Evolutionary conservation across 2,329 filamentous ascomycete genomes (phyloP).

Genomic region (Neopestalotiopsis clavispora): DNA sequence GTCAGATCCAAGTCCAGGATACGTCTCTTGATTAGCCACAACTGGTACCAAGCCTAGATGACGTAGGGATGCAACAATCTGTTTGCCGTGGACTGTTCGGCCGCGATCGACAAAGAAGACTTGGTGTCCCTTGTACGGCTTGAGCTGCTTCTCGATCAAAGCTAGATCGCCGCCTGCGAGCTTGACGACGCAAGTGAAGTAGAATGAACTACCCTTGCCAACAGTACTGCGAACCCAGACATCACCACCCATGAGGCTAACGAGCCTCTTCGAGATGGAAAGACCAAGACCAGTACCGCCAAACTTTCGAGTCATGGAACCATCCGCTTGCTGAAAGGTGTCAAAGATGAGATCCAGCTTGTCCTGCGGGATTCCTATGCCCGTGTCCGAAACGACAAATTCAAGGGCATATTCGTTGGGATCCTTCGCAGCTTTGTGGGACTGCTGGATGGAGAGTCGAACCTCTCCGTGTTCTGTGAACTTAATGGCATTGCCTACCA

Average conservation of each 20-base stretch:
- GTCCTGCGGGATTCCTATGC: constrained; percentile 93
- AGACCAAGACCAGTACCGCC: constrained; percentile 92
- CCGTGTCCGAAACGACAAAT: constrained; percentile 94
- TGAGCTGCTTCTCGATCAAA: constrained; percentile 80
- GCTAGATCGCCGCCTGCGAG: constrained; percentile 79
- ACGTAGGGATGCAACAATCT: constrained; percentile 79
- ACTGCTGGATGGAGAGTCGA: constrained; percentile 83
- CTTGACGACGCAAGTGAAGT: constrained; percentile 92
- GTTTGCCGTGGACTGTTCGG: constrained; percentile 74
- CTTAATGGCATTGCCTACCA: constrained; percentile 98
- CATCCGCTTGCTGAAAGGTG: constrained; percentile 98
- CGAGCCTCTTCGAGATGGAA: constrained; percentile 92
- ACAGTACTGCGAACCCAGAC: constrained; percentile 96
- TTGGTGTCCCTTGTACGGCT: constrained; percentile 90
- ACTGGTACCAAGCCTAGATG: constrained; percentile 80
- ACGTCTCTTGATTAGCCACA: constrained; percentile 81
- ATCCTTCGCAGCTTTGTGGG: constrained; percentile 66
- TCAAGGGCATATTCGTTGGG: constrained; percentile 89
- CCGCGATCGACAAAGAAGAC: constrained; percentile 96
- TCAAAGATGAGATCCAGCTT: constrained; percentile 98
- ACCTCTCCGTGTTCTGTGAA: constrained; percentile 98
- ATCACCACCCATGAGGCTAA: constrained; percentile 94
- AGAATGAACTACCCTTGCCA: constrained; percentile 91
- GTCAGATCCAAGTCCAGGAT: constrained; percentile 57
- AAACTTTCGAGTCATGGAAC: constrained; percentile 94